Percentiles rank a stretch among this genome's conserved stretches.
Conservation (phyloP, 1,284 basidiomycete genomes). For the Salmacisia buchloeana region DNA sequence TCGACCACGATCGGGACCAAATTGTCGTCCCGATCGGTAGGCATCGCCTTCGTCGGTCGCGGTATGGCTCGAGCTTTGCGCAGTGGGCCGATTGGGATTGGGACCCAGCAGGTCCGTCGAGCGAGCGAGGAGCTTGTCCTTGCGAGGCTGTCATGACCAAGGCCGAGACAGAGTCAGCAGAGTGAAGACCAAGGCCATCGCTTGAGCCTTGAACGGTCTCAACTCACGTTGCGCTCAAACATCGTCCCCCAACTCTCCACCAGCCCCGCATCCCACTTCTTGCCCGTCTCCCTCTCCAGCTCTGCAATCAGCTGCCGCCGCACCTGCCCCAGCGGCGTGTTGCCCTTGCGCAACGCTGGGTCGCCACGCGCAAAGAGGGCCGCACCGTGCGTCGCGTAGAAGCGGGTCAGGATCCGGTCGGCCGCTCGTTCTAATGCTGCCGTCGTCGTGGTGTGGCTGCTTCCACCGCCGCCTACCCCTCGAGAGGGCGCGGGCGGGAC, state of each 20-base stretch:
- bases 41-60: conserved; percentile 5
- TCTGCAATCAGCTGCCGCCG: conserved; percentile 14
- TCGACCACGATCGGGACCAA: conserved; percentile 27
- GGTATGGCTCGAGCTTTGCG: neutral
- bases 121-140: conserved; percentile 23
- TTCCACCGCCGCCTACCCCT: too few species aligned
- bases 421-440: conserved; percentile 12
- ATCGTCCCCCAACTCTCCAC: conserved; percentile 39
- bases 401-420: conserved; percentile 20
- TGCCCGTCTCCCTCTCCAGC: conserved; percentile 11
- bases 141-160: conserved; percentile 14
- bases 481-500: neutral
- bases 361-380: conserved; percentile 18
- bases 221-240: conserved; percentile 29
- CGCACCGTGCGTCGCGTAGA: conserved; percentile 21
- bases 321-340: conserved; percentile 11
- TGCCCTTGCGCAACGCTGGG: conserved; percentile 12
- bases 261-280: conserved; percentile 26
- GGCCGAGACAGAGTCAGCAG: neutral
- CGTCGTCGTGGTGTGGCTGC: too few species aligned
- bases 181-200: neutral
- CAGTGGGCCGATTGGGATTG: conserved; percentile 13
- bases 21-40: neutral
- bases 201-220: too few species aligned
- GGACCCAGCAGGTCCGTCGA: conserved; percentile 22